Base-by-base conservation (phyloP, 2,329 filamentous ascomycete genomes). In the Xylaria digitata region DNA sequence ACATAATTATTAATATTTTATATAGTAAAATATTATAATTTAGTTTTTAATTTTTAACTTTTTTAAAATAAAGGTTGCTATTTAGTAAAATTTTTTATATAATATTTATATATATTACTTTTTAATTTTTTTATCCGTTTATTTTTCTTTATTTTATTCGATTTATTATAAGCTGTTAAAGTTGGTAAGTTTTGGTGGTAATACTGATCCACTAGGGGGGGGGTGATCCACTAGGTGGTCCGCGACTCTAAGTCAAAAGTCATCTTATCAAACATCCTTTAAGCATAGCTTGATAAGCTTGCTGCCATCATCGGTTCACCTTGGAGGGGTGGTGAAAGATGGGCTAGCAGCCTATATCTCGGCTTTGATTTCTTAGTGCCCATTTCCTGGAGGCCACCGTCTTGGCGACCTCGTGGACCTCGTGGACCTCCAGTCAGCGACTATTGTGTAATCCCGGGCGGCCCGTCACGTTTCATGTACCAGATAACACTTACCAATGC, bases 341-440 rank as follows among this genome's bases (percentile, higher is more conserved):
- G 43, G 23, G 13, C 32, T 32, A 34, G 45, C 21, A 56, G 53
- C 46, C 46, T 19, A 57, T 13, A 49, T 32, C 58, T 54, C 45
- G 21, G 55, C 19, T 32, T 23, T 45, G n/a, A 26, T 19, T 40
- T 50, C n/a, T 53, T 43, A 43, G 21, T 30, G 21, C 53, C 21
- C 50, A 55, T 34, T 19, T 55, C 34, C 42, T 45, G 26, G 23
- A 45, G 26, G 54, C 34, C 21, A 19, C 37, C 53, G 37, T 55
- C 53, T 55, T 55, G 53, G 62, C 53, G 62, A 55, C 66, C 58
- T 60, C 66, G 60, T 50, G 48, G 62, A 55, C 66, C 58, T 60
- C 66, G 60, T 50, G 48, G 53, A 23, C 34, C 50, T 37, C 30
- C 32, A 48, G 52, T 53, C 46, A 26, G 52, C 53, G 62, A 45